Conservation (phyloP, 179 eudicot species). For the Nepenthes alata region DNA sequence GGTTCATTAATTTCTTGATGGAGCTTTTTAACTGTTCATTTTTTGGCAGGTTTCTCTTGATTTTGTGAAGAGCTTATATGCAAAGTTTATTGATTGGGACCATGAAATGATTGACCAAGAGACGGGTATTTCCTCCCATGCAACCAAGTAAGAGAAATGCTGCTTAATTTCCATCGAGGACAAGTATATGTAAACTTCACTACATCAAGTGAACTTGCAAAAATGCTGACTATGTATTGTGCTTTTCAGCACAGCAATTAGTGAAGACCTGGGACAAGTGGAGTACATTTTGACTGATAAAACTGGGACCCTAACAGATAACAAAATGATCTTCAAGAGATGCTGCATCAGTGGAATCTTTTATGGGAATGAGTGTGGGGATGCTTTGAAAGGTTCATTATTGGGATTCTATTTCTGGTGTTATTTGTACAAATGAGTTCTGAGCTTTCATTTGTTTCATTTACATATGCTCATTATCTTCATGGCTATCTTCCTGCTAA, state of each 20-base stretch:
- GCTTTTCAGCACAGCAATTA: constrained; percentile 94
- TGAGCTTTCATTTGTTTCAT: background rate
- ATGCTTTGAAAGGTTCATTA: constrained; percentile 75
- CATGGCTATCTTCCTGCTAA: too few species aligned
- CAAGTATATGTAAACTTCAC: background rate
- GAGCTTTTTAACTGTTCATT: constrained; percentile 4
- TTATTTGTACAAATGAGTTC: background rate
- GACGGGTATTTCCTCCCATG: constrained; percentile 70
- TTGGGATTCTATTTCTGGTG: constrained; percentile 1
- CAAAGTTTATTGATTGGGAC: constrained; percentile 98
- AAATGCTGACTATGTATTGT: constrained; percentile 12
- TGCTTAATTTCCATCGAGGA: constrained; percentile 7
- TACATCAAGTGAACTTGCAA: background rate
- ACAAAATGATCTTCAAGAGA: constrained; percentile 83
- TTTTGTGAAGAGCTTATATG: constrained; percentile 91
- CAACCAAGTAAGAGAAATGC: constrained; percentile 55
- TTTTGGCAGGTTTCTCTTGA: constrained; percentile 77
- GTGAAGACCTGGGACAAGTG: constrained; percentile 99
- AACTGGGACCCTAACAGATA: constrained; percentile 95
- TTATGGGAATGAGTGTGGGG: constrained; percentile 86
- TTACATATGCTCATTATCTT: background rate
- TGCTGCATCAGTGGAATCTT: constrained; percentile 71
- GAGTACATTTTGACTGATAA: constrained; percentile 97
- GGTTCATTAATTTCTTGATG: background rate
- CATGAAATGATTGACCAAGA: constrained; percentile 74